A percentile compares a stretch with the other conserved stretches of the same genome.
Conservation (phyloP, 2,329 filamentous ascomycete genomes). For the Fusarium decemcellulare region DNA sequence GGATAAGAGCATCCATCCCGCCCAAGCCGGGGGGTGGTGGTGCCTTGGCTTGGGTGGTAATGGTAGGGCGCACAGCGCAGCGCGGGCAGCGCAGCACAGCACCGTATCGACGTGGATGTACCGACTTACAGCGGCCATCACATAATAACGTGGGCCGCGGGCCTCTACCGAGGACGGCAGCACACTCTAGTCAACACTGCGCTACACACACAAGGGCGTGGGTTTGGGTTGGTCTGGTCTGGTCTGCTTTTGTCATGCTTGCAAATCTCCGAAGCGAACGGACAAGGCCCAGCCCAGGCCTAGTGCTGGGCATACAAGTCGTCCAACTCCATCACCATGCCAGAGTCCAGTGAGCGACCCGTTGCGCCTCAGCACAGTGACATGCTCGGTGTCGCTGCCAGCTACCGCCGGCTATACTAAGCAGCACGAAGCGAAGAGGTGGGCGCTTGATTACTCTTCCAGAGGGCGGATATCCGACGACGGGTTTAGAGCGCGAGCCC, state of each 20-base stretch:
- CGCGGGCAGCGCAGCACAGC: background rate
- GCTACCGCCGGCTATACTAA: no score
- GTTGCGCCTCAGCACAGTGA: background rate
- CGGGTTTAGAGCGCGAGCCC: slow-evolving; percentile 36
- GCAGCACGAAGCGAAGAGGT: no score
- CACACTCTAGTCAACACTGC: background rate
- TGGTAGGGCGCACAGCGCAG: slow-evolving; percentile 18
- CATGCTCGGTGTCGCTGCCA: background rate
- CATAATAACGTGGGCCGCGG: no score
- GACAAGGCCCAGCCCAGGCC: background rate
- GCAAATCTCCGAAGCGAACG: slow-evolving; percentile 43
- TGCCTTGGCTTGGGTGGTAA: no score
- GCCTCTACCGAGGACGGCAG: background rate
- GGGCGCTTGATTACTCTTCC: background rate
- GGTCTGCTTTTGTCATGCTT: slow-evolving; percentile 45
- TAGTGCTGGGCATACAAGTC: background rate
- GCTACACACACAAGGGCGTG: slow-evolving; percentile 33
- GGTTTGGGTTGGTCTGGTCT: slow-evolving; percentile 1
- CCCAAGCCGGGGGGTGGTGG: slow-evolving; percentile 26
- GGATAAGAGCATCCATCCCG: slow-evolving; percentile 36
- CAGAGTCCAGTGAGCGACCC: background rate
- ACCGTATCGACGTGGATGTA: background rate
- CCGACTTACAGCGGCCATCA: background rate
- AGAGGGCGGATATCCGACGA: slow-evolving; percentile 28
- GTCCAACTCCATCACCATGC: no score